phyloP scores from a whole-genome alignment of 1,284 basidiomycete genomes.

The Ustilago tritici region DNA sequence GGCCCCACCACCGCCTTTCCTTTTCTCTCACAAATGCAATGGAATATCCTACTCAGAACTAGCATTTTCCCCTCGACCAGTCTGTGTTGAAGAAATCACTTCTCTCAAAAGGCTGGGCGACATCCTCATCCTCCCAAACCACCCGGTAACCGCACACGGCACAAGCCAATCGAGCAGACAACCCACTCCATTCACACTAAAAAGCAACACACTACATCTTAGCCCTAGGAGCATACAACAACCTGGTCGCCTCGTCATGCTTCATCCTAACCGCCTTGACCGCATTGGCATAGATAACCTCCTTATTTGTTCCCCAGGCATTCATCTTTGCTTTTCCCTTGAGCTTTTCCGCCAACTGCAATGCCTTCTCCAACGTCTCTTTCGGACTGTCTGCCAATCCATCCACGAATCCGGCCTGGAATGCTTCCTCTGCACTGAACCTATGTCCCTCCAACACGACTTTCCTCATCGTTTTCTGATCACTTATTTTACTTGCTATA shows the following conservation, averaged over 20 bases:
- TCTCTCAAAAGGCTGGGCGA: not conserved
- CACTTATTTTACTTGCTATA: constrained; percentile 77
- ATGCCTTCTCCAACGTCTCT: constrained; percentile 74
- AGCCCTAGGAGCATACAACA: constrained; percentile 27
- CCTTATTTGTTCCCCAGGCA: constrained; percentile 73
- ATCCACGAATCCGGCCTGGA: constrained; percentile 79
- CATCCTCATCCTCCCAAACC: not conserved
- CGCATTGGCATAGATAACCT: constrained; percentile 54
- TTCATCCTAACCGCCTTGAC: constrained; percentile 38
- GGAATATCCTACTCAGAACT: not conserved
- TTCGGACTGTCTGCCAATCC: constrained; percentile 74
- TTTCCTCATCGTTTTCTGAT: constrained; percentile 77
- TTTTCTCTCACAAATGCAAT: not conserved
- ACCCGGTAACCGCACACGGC: not conserved
- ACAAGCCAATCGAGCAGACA: no score
- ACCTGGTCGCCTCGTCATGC: constrained; percentile 29
- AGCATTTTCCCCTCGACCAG: no score
- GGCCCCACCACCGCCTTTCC: no score
- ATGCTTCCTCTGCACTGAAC: constrained; percentile 81
- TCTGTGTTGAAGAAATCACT: no score
- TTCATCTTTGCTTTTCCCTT: constrained; percentile 71
- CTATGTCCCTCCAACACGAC: constrained; percentile 85
- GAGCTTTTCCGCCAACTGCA: constrained; percentile 70
- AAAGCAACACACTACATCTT: constrained; percentile 22
- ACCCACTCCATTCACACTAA: no score